Percentiles rank a stretch among this genome's conserved stretches.
Evolutionary conservation across 2,329 filamentous ascomycete species (phyloP).

Genomic region (Hypoxylon sp.): DNA sequence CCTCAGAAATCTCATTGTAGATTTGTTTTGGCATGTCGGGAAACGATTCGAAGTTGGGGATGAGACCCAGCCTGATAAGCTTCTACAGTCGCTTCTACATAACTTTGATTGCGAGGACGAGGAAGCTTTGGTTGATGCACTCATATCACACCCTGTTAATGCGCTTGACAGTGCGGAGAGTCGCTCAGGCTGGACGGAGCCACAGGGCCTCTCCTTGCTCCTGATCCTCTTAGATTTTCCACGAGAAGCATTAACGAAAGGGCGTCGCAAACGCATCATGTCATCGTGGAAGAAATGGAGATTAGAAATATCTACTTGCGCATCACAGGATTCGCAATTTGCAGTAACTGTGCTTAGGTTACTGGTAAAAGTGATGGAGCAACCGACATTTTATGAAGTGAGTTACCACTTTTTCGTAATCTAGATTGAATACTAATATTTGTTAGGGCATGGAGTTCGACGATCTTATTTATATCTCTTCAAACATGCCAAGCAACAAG

Average conservation of each 20-base stretch:
- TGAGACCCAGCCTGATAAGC: conserved; percentile 27
- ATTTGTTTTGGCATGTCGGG: conserved; percentile 46
- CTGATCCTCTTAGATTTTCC: conserved; percentile 50
- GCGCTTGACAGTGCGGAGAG: conserved; percentile 44
- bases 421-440: conserved; percentile 23
- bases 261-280: conserved; percentile 54
- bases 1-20: conserved; percentile 45
- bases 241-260: conserved; percentile 50
- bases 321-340: conserved; percentile 45
- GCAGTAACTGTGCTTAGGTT: conserved; percentile 48
- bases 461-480: conserved; percentile 51
- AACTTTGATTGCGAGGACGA: conserved; percentile 50
- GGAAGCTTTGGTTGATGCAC: conserved; percentile 48
- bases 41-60: conserved; percentile 24
- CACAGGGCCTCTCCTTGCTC: conserved; percentile 45
- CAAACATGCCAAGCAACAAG: conserved; percentile 32
- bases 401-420: not conserved
- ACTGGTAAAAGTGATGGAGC: conserved; percentile 51
- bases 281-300: conserved; percentile 53
- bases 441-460: conserved; percentile 52
- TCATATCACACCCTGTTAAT: conserved; percentile 49
- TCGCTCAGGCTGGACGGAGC: conserved; percentile 48
- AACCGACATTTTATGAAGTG: conserved; percentile 55
- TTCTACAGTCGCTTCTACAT: conserved; percentile 44
- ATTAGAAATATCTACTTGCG: conserved; percentile 41